Evolutionary conservation across 441 rosid species (phyloP), one percentile per base, ranked within the genome.

Genomic region (Gossypium davidsonii): DNA sequence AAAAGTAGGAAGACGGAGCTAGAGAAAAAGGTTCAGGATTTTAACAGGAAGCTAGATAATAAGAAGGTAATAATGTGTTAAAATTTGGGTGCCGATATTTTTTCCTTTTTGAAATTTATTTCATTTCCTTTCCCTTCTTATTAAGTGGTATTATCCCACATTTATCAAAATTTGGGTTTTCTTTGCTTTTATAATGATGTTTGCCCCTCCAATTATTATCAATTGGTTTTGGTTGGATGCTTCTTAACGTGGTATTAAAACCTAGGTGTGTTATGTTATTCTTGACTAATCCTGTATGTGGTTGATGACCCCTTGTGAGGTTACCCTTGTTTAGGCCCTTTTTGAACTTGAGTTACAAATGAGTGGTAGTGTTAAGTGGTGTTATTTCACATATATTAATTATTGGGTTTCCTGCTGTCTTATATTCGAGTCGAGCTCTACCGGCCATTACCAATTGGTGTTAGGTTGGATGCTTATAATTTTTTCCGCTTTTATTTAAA

Each of bases 1-100:
- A 84, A 80, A 78, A 80, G 80, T 83, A 87, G 84, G 80, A 96
- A 90, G 83, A 77, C 85, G 76, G 89, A 87, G 46, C 81, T 72
- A 8, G 94, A 86, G 71, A 81, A 77, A 79, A 81, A 51, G 56
- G 78, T 86, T 67, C 79, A 63, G 79, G 85, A 84, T 85, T 85
- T 93, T 77, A 81, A 77, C 65, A 73, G 49, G 57, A 78, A 66
- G 34, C 77, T 85, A 39, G 85, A 76, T 66, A 75, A 46, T 31
- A 61, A 83, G 46, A 93, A 91, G 96, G 99, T 89, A 82, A 25
- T 62, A 56, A 52, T 49, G 28, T 72, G 49, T 17, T 8, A 65
- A 42, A 53, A 18, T 23, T 34, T 26, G 28, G 25, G 17, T 34
- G 18, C 17, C 1, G n/a, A 7, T 21, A 20, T 53, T 53, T 53